A percentile compares a stretch with the other conserved stretches of the same genome.
These are phyloP conservation scores for Dictyostelium gargantuum DNA, from an alignment of 208 protist species.

Conservation along the genomic window DNA sequence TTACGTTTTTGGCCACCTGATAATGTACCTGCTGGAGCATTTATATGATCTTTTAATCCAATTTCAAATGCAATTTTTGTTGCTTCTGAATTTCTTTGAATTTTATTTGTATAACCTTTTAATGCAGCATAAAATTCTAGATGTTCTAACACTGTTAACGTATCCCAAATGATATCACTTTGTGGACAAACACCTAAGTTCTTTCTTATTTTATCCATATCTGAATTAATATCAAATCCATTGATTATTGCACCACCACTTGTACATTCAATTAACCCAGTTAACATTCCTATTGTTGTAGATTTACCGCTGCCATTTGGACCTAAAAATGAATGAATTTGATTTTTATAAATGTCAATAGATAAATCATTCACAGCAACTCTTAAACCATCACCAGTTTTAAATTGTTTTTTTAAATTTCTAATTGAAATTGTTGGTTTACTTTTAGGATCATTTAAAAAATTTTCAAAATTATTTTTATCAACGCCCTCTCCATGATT, in stretches of 20 bases:
- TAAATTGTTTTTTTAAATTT: neutral
- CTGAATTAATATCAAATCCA: neutral
- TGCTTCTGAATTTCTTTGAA: neutral
- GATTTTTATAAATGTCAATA: neutral
- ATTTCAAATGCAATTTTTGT: neutral
- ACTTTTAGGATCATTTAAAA: neutral
- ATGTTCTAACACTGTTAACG: constrained; percentile 60
- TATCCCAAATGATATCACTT: constrained; percentile 48
- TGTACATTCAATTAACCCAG: constrained; percentile 37
- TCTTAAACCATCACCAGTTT: constrained; percentile 11
- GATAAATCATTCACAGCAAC: constrained; percentile 12
- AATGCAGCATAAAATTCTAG: constrained; percentile 37
- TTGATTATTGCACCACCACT: constrained; percentile 41
- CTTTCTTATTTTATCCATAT: constrained; percentile 24
- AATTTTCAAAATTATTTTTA: neutral
- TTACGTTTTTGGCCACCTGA: constrained; percentile 64
- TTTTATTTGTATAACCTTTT: constrained; percentile 28
- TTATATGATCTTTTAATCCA: constrained; percentile 5
- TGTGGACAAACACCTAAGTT: constrained; percentile 55
- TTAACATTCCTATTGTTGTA: constrained; percentile 21
- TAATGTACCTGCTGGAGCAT: neutral
- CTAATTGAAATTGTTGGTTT: constrained; percentile 4
- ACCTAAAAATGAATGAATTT: constrained; percentile 48
- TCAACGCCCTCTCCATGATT: constrained; percentile 43
- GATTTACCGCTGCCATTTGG: constrained; percentile 82